Conservation (phyloP, 768 basidiomycete species). For the Lactifluus hygrophoroides region DNA sequence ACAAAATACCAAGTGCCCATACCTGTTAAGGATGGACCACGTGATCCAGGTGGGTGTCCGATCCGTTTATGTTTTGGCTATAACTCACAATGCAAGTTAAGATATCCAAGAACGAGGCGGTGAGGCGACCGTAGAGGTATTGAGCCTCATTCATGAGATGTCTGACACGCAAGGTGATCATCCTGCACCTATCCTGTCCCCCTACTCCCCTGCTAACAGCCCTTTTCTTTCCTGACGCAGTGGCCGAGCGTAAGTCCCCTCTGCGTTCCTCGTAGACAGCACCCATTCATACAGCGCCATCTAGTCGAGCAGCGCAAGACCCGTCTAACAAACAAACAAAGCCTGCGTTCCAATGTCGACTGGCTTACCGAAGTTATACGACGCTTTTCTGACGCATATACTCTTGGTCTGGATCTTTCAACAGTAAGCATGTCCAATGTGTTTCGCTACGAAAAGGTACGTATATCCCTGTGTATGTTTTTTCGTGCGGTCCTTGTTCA, state of each 20-base stretch:
- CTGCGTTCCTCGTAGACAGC: background rate
- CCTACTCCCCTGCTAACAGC: conserved; percentile 11
- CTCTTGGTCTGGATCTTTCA: conserved; percentile 46
- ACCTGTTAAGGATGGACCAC: conserved; percentile 30
- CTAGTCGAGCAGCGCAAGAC: conserved; percentile 62
- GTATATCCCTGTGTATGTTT: background rate
- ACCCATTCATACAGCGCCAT: background rate
- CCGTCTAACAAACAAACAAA: conserved; percentile 43
- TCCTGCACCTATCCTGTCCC: conserved; percentile 24
- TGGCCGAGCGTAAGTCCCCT: conserved; percentile 44
- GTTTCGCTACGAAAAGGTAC: conserved; percentile 58
- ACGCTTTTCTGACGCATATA: conserved; percentile 61
- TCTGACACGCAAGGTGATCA: conserved; percentile 54
- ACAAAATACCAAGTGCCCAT: conserved; percentile 74
- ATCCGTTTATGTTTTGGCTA: background rate
- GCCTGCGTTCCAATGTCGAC: conserved; percentile 57
- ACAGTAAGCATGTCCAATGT: conserved; percentile 56
- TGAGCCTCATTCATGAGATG: conserved; percentile 57
- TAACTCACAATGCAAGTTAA: background rate
- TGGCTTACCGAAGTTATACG: conserved; percentile 72
- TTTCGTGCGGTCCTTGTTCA: background rate
- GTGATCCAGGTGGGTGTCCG: conserved; percentile 20
- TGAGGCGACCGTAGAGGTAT: conserved; percentile 64
- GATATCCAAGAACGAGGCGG: conserved; percentile 52
- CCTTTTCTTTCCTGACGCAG: conserved; percentile 29